Percentiles rank a stretch among this genome's conserved stretches.
Conservation (phyloP, 306 rosid species). For the Dalbergia oliveri region DNA sequence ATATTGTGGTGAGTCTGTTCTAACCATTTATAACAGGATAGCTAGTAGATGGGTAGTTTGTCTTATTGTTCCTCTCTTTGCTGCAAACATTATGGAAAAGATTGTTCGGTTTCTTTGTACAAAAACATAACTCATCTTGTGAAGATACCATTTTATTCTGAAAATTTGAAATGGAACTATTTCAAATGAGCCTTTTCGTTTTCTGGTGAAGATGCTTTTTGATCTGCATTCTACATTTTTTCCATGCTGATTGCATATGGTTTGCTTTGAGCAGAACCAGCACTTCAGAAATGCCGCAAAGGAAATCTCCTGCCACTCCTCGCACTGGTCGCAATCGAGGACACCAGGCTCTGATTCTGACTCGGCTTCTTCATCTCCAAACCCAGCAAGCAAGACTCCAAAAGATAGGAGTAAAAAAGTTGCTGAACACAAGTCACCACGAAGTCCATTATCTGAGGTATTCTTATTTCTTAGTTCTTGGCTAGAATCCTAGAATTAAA, state of each 20-base stretch:
- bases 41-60: background rate
- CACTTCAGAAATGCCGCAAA: constrained; percentile 68
- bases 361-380: constrained; percentile 59
- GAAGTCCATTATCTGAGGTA: constrained; percentile 78
- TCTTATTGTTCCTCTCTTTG: background rate
- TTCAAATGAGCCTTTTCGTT: background rate
- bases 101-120: background rate
- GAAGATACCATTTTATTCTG: constrained; percentile 1
- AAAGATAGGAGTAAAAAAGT: constrained; percentile 69
- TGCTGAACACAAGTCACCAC: constrained; percentile 65
- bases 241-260: constrained; percentile 32
- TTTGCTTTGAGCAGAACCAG: constrained; percentile 59
- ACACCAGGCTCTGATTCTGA: constrained; percentile 58
- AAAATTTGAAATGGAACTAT: background rate
- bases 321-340: constrained; percentile 63
- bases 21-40: background rate
- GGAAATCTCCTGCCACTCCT: constrained; percentile 71
- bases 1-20: constrained; percentile 1
- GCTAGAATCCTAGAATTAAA: background rate
- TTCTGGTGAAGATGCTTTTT: constrained; percentile 18
- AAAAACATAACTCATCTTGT: background rate
- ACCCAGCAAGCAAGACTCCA: constrained; percentile 60
- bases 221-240: constrained; percentile 25
- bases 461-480: background rate
- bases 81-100: background rate